phyloP scores from a whole-genome alignment of 164 flowering plant species.

The Hamamelis virginiana region DNA sequence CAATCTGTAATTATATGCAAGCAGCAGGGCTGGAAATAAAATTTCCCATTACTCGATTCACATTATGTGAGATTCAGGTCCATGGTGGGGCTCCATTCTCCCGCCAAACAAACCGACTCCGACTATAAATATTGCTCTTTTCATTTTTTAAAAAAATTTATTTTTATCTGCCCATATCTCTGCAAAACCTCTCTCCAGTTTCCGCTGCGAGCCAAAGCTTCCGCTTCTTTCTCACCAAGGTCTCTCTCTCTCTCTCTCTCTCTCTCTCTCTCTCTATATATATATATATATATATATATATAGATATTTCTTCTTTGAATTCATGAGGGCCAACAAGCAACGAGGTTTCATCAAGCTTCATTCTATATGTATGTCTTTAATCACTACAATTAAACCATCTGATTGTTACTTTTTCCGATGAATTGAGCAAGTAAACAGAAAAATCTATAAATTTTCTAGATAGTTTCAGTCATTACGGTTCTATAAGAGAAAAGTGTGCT shows the following conservation, averaged over 20 bases:
- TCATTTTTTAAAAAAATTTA: neutral
- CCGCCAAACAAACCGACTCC: neutral
- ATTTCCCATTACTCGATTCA: too few relatives aligned
- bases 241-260: neutral
- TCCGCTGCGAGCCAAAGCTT: too few relatives aligned
- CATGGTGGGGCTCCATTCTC: too few relatives aligned
- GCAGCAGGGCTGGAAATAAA: too few relatives aligned
- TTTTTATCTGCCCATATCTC: too few relatives aligned
- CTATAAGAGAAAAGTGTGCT: neutral
- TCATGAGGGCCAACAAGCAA: too few relatives aligned
- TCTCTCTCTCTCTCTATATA: neutral
- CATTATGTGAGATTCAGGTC: too few relatives aligned
- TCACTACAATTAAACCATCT: neutral
- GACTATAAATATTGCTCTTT: neutral
- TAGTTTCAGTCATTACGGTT: neutral
- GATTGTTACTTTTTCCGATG: neutral
- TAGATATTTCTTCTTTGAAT: too few relatives aligned
- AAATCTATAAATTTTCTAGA: neutral
- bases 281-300: neutral
- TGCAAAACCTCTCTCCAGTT: too few relatives aligned
- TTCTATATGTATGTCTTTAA: neutral
- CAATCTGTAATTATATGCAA: too few relatives aligned
- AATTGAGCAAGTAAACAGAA: neutral
- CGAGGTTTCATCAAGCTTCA: neutral
- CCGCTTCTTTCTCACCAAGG: neutral